Evolutionary conservation across 176 grass and related monocot species (phyloP).

Genomic region (Oryza coarctata): DNA sequence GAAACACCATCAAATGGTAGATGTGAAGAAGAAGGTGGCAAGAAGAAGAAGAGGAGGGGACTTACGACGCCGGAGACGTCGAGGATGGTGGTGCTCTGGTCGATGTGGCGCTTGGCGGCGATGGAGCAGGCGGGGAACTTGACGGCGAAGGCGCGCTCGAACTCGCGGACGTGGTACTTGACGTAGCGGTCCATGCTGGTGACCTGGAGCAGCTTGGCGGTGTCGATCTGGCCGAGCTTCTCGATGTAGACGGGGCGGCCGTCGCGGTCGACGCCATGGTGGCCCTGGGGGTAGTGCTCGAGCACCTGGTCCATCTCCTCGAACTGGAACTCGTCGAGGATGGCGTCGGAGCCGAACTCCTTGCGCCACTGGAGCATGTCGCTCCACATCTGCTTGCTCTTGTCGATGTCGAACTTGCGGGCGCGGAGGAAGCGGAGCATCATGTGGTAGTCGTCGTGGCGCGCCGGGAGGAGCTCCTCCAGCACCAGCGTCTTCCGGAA

Average conservation of each 20-base stretch:
- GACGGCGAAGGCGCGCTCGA: conserved; percentile 83
- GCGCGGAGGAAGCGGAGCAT: conserved; percentile 89
- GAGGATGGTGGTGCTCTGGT: conserved; percentile 98
- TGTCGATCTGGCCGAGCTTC: conserved; percentile 79
- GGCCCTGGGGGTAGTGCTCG: conserved; percentile 93
- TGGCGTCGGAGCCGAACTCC: conserved; percentile 74
- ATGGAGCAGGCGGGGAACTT: conserved; percentile 98
- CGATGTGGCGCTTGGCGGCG: conserved; percentile 71
- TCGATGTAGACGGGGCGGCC: conserved; percentile 91
- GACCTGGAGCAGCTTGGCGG: conserved; percentile 84
- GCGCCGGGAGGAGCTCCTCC: conserved; percentile 89
- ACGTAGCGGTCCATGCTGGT: conserved; percentile 87
- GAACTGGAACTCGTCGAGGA: conserved; percentile 85
- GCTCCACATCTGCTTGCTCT: conserved; percentile 90
- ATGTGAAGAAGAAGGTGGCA: neutral
- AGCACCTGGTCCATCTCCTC: conserved; percentile 86
- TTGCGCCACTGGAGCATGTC: conserved; percentile 89
- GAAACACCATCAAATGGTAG: neutral
- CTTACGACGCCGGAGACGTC: conserved; percentile 91
- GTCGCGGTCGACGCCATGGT: conserved; percentile 91
- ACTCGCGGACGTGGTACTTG: conserved; percentile 92
- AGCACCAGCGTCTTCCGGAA: conserved; percentile 91
- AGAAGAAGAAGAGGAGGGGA: neutral
- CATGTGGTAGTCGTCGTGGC: conserved; percentile 99
- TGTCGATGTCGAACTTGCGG: conserved; percentile 91